Evolutionary conservation across 2,329 filamentous ascomycete genomes (phyloP).

Genomic region (Botrytis elliptica): DNA sequence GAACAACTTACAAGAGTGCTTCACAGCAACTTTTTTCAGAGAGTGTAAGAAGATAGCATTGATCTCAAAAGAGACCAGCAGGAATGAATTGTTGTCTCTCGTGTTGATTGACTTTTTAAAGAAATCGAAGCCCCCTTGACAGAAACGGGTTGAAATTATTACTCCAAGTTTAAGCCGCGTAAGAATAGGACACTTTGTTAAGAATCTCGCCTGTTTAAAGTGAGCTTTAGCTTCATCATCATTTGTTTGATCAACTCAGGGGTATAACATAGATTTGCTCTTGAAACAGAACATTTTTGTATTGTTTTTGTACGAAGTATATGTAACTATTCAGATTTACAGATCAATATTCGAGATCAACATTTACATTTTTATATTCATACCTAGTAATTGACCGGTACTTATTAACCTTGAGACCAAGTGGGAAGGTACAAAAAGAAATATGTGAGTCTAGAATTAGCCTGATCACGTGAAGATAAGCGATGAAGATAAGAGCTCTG

Average conservation of each 20-base stretch:
- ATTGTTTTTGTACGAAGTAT: background rate
- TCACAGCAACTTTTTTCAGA: constrained; percentile 17
- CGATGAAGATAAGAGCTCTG: background rate
- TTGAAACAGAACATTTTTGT: background rate
- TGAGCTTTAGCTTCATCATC: constrained; percentile 7
- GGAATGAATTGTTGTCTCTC: background rate
- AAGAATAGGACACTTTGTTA: constrained; percentile 23
- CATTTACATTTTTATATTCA: background rate
- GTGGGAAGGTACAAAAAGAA: background rate
- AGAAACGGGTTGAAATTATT: background rate
- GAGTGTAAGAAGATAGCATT: constrained; percentile 19
- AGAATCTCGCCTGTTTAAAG: constrained; percentile 19
- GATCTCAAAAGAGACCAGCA: constrained; percentile 12
- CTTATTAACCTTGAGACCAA: background rate
- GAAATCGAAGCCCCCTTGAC: constrained; percentile 15
- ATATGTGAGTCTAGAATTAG: background rate
- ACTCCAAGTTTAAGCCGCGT: constrained; percentile 9
- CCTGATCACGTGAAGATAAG: background rate
- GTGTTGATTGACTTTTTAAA: background rate
- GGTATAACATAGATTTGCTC: background rate
- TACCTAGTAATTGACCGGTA: background rate
- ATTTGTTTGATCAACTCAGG: constrained; percentile 4
- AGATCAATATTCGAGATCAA: background rate
- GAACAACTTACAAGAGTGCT: constrained; percentile 20
- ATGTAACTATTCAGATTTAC: background rate